phyloP scores from a whole-genome alignment of 1,284 basidiomycete genomes.

The Papiliotrema laurentii region DNA sequence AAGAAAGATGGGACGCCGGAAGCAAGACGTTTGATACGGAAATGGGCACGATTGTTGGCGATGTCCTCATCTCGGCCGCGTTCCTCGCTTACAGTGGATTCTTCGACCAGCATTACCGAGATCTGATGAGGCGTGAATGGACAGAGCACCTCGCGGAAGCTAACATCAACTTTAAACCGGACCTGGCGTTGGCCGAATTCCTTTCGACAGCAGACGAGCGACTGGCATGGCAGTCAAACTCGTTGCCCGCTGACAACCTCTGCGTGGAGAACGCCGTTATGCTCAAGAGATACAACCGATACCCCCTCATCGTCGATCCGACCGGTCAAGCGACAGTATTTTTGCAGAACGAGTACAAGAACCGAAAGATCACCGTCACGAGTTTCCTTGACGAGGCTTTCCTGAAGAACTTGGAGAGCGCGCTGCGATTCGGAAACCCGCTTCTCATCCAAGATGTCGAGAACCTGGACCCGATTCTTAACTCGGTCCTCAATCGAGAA shows the following conservation, averaged over 20 bases:
- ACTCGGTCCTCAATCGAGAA: constrained; percentile 96
- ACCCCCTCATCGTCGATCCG: constrained; percentile 96
- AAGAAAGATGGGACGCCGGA: constrained; percentile 88
- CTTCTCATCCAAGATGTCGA: constrained; percentile 97
- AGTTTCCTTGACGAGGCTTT: constrained; percentile 99
- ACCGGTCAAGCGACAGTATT: constrained; percentile 97
- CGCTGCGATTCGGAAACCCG: constrained; percentile 97
- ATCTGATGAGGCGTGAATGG: constrained; percentile 97
- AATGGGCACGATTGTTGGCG: constrained; percentile 98
- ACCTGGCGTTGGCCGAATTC: constrained; percentile 91
- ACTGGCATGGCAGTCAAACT: constrained; percentile 90
- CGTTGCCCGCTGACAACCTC: constrained; percentile 88
- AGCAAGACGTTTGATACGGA: constrained; percentile 96
- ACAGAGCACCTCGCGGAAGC: constrained; percentile 79
- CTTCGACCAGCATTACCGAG: constrained; percentile 98
- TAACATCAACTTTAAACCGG: constrained; percentile 86
- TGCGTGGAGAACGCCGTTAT: constrained; percentile 99
- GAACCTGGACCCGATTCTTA: constrained; percentile 94
- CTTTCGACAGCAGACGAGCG: constrained; percentile 96
- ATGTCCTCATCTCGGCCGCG: constrained; percentile 91
- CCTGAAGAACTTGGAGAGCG: constrained; percentile 96
- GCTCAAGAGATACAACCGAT: constrained; percentile 96
- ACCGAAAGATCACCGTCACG: constrained; percentile 94
- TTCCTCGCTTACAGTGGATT: constrained; percentile 97
- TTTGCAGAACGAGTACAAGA: constrained; percentile 89